Conservation (phyloP, 2,329 filamentous ascomycete species). For the Lasiodiplodia sp. region DNA sequence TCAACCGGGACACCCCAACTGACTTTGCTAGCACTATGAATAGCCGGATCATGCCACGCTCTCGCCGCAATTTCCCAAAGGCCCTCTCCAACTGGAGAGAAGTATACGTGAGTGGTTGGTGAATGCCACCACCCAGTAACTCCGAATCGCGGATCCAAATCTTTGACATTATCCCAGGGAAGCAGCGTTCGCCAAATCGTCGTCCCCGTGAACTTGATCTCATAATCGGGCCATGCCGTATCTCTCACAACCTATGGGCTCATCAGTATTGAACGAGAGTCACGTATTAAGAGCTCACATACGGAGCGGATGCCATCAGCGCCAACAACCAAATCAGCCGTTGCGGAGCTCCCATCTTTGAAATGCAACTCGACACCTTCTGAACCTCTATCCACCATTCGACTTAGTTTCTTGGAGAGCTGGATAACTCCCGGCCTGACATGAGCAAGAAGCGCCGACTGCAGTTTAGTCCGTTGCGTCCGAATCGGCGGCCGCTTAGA, state of each 20-base stretch:
- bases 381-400: conserved; percentile 47
- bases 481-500: conserved; percentile 29
- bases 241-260: conserved; percentile 50
- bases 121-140: conserved; percentile 55
- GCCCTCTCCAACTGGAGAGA: conserved; percentile 43
- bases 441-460: conserved; percentile 57
- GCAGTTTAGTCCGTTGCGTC: conserved; percentile 47
- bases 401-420: conserved; percentile 54
- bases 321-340: conserved; percentile 58
- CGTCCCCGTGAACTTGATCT: conserved; percentile 57
- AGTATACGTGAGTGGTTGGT: conserved; percentile 52
- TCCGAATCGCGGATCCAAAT: conserved; percentile 44
- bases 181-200: conserved; percentile 58
- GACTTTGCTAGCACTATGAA: conserved; percentile 39
- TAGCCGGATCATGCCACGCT: conserved; percentile 43
- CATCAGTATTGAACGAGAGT: background rate
- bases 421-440: conserved; percentile 54
- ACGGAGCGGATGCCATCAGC: conserved; percentile 61
- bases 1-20: conserved; percentile 50
- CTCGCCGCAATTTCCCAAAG: conserved; percentile 51
- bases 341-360: conserved; percentile 51
- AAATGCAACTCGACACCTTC: conserved; percentile 48
- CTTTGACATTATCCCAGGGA: conserved; percentile 39
- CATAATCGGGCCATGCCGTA: conserved; percentile 52
- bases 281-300: background rate